A percentile compares a stretch with the other conserved stretches of the same genome.
These are phyloP conservation scores for Asparagopsis taxiformis DNA, from an alignment of 31 red algal species.

Conservation along the genomic window DNA sequence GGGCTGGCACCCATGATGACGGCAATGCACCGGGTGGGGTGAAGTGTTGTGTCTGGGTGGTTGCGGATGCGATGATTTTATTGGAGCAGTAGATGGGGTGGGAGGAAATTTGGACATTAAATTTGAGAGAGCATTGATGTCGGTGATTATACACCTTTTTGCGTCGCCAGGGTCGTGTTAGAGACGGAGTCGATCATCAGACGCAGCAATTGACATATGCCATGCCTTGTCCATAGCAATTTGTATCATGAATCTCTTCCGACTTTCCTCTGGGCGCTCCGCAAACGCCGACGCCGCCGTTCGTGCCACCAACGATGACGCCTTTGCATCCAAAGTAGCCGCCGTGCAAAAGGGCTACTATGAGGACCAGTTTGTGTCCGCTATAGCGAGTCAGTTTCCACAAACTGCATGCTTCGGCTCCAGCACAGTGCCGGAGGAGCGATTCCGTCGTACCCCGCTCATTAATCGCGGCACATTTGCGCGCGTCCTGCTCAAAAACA, in stretches of 20 bases:
- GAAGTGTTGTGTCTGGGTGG: too few relatives aligned
- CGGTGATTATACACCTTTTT: too few relatives aligned
- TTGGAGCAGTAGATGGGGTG: too few relatives aligned
- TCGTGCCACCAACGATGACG: conserved; percentile 57
- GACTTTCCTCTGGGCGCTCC: too few relatives aligned
- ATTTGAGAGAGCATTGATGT: too few relatives aligned
- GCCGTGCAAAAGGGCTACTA: conserved; percentile 54
- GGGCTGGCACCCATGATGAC: neutral
- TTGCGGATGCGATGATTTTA: too few relatives aligned
- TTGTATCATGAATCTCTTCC: too few relatives aligned
- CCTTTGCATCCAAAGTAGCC: conserved; percentile 42
- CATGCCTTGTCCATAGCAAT: too few relatives aligned
- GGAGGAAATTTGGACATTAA: too few relatives aligned
- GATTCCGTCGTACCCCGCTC: conserved; percentile 42
- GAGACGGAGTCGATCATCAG: too few relatives aligned
- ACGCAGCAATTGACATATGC: too few relatives aligned
- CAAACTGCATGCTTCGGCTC: neutral
- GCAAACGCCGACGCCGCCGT: conserved; percentile 28
- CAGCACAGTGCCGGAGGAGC: neutral
- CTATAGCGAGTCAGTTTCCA: conserved; percentile 13
- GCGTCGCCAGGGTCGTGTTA: too few relatives aligned
- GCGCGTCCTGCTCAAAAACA: conserved; percentile 44
- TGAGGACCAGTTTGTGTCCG: conserved; percentile 3
- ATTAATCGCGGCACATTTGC: conserved; percentile 80
- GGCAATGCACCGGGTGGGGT: neutral